Evolutionary conservation across 768 basidiomycete species (phyloP).

Genomic region (Psilocybe tampanensis): DNA sequence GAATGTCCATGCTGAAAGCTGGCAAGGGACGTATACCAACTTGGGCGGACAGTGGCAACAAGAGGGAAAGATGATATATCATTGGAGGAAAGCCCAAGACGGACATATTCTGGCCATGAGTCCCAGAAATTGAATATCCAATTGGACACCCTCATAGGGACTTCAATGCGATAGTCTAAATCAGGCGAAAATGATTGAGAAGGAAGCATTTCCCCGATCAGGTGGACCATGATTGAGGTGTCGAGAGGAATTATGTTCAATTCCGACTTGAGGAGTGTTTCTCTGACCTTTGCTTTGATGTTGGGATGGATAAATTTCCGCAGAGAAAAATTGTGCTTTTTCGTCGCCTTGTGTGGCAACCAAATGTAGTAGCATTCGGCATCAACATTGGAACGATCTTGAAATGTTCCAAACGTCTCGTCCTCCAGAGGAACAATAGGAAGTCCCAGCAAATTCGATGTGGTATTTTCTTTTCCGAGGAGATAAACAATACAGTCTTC

Average conservation of each 20-base stretch:
- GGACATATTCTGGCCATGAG: slow-evolving; percentile 19
- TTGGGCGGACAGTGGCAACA: slow-evolving; percentile 29
- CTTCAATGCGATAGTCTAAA: background rate
- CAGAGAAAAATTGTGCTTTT: slow-evolving; percentile 22
- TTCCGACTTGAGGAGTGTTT: slow-evolving; percentile 17
- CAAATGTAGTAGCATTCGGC: slow-evolving; percentile 27
- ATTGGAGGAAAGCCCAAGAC: slow-evolving; percentile 3
- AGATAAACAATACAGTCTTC: slow-evolving; percentile 30
- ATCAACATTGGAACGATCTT: slow-evolving; percentile 9
- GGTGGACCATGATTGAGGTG: slow-evolving; percentile 8
- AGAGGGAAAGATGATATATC: slow-evolving; percentile 33
- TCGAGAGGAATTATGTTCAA: slow-evolving; percentile 29
- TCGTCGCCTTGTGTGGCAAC: slow-evolving; percentile 15
- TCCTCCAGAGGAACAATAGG: slow-evolving; percentile 40
- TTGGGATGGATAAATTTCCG: slow-evolving; percentile 29
- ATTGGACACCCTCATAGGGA: slow-evolving; percentile 8
- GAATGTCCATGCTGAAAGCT: slow-evolving; percentile 27
- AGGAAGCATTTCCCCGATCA: slow-evolving; percentile 12
- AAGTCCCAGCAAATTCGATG: slow-evolving; percentile 27
- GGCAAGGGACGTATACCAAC: slow-evolving; percentile 33
- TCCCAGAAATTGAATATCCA: slow-evolving; percentile 40
- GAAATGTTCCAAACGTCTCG: slow-evolving; percentile 29
- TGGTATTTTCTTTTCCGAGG: slow-evolving; percentile 6
- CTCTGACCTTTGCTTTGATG: slow-evolving; percentile 17
- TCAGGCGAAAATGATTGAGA: background rate